Evolutionary conservation across 768 basidiomycete species (phyloP), one percentile per base, ranked within the genome.

Genomic region (Trametopsis cervina): DNA sequence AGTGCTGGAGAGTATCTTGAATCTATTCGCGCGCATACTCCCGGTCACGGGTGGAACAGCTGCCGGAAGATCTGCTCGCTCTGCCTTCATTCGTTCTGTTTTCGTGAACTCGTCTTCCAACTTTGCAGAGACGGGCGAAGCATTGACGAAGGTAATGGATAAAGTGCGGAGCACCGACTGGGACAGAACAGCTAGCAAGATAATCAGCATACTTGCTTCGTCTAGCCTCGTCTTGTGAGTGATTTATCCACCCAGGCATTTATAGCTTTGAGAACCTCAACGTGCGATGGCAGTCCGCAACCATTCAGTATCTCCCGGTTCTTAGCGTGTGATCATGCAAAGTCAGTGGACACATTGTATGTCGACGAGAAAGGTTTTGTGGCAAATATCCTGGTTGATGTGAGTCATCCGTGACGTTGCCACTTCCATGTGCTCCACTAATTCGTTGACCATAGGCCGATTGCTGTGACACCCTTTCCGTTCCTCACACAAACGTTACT

Each of bases 21-120:
- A 76, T 44, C 54, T 85, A 0, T 74, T 83, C 57, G 80, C 74
- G 26, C 73, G 74, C 35, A 63, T 82, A 12, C 60, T 83, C 21
- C 78, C 81, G 15, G 64, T 75, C 11, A 60, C 66, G 4, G 64
- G 69, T 42, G 60, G 58, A n/a, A 63, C 61, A 9, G 50, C 57
- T 1, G 65, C 68, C 36, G 67, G 69, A 33, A 61, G 57, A 17
- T 43, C 50, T 6, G 69, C 67, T 53, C 69, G 79, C 42, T 53
- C 62, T 10, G 57, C 66, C 26, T 84, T 79, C 52, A 71, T 81
- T 43, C 67, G 70, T 33, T 68, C 76, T 40, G 77, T 81, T 12
- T 74, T 83, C 52, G 42, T 50, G 5, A 37, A 53, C 1, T 48
- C 56, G 15, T 26, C 24, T 61, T 54, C 69, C 7, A 60, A 63